A percentile compares a stretch with the other conserved stretches of the same genome.
phyloP scores from a whole-genome alignment of 1,284 basidiomycete genomes.

The Hymenochaete sp. region DNA sequence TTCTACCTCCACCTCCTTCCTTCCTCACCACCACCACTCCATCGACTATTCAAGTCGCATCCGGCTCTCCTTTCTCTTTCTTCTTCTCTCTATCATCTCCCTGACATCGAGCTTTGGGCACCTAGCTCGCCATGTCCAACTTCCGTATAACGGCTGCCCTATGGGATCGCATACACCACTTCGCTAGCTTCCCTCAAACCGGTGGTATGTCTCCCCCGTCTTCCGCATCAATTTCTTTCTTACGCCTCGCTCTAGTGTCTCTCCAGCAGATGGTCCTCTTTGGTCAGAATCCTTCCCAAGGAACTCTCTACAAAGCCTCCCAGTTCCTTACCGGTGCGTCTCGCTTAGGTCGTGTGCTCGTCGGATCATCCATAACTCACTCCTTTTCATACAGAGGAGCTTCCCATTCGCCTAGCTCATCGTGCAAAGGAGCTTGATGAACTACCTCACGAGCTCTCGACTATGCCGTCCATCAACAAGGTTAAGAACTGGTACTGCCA shows the following conservation, averaged over 20 bases:
- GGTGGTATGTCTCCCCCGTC: conserved; percentile 43
- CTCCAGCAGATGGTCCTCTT: conserved; percentile 88
- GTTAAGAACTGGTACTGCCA: conserved; percentile 99
- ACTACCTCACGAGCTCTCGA: conserved; percentile 84
- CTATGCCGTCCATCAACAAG: conserved; percentile 90
- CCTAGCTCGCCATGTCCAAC: conserved; percentile 16
- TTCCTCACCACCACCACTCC: background rate
- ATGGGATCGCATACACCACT: conserved; percentile 92
- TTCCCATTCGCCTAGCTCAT: conserved; percentile 92
- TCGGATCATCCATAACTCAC: background rate
- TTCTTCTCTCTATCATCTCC: background rate
- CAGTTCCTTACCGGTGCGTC: conserved; percentile 69
- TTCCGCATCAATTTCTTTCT: background rate
- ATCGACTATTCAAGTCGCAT: background rate
- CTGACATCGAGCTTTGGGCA: background rate
- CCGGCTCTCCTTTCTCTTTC: background rate
- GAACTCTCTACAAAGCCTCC: conserved; percentile 78
- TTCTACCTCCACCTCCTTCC: background rate
- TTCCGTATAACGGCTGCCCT: conserved; percentile 74
- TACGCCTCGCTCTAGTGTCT: conserved; percentile 47
- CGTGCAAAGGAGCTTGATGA: conserved; percentile 95
- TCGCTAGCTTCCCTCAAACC: conserved; percentile 89
- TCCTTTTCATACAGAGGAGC: conserved; percentile 52
- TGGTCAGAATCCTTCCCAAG: conserved; percentile 81
- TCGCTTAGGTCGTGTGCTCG: conserved; percentile 1